Base-by-base conservation (phyloP, 495 filamentous ascomycete species). In the Aspergillus sclerotioniger region DNA sequence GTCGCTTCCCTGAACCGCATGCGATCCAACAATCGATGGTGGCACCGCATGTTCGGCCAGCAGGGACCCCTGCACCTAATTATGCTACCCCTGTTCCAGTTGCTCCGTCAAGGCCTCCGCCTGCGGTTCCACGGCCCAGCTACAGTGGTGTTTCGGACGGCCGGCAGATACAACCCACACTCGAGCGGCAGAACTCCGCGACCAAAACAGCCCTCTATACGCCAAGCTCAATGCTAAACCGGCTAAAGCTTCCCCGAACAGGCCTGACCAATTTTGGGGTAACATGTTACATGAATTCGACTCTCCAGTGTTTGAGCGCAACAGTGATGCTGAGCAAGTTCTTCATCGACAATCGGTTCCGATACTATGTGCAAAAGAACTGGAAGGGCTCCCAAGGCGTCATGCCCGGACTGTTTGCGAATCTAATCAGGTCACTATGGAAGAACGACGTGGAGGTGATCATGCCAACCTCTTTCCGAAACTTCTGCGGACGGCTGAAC, bases 231-330 rank as follows among this genome's bases (percentile, higher is more conserved):
- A 62, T 71, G 43, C 53, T 76, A 32, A 80, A 65, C 58, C 80
- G 69, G 33, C 71, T 80, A 16, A 80, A 84, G 59, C 75, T 87
- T 61, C 81, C 82, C 1, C 78, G 79, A 10, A 93, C 90, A 4
- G 95, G 94, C 1, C 79, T 98, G 8, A 68, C 83, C 41, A 97
- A 96, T 63, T 86, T 89, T 21, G 85, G 88, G 9, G 86, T 88
- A 10, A 90, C 85, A 7, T 99, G 94, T 71, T 99, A 94, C 67
- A 91, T 92, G 82, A 96, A 97, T 74, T 84, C 89, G 13, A 87
- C 86, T 4, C 72, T 99, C 13, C 94, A 99, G 69, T 88, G 86
- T 57, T 73, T 98, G 54, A 87, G 88, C 57, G 87, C 87, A 3
- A 94, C 90, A 1, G 75, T 84, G 19, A 83, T 84, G 19, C 79